Conservation (phyloP, 179 eudicot genomes). For the Nepenthes alata region DNA sequence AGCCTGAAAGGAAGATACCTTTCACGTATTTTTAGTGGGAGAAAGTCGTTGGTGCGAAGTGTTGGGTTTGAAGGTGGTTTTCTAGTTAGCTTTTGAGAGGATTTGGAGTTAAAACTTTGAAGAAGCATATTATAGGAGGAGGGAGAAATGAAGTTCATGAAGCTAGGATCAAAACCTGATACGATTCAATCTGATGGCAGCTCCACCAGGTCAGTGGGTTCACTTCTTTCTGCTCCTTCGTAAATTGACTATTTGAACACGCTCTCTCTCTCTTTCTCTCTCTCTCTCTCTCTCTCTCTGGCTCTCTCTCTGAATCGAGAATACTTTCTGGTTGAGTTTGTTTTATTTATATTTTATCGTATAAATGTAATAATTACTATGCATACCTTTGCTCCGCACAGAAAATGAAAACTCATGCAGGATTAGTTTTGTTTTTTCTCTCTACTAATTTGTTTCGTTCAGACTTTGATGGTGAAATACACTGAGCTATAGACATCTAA, state of each 20-base stretch:
- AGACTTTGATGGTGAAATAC: no score
- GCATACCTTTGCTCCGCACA: background rate
- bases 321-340: background rate
- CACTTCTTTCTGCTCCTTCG: background rate
- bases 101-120: background rate
- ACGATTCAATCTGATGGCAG: slow-evolving; percentile 50
- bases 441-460: no score
- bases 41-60: no score
- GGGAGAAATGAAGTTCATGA: slow-evolving; percentile 65
- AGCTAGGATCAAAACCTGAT: slow-evolving; percentile 79
- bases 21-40: no score
- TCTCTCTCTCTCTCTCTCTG: background rate
- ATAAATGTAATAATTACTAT: slow-evolving; percentile 3
- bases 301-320: background rate
- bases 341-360: background rate
- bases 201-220: slow-evolving; percentile 32
- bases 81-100: background rate
- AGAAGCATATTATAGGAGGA: background rate
- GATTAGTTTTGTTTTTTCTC: background rate
- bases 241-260: background rate
- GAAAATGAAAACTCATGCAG: slow-evolving; percentile 7
- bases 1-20: no score
- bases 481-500: no score
- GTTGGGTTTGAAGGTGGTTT: background rate
- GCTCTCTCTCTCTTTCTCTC: background rate